These are phyloP conservation scores for Stipa capillata DNA, from an alignment of 176 grass and related monocot genomes.

Conservation along the genomic window DNA sequence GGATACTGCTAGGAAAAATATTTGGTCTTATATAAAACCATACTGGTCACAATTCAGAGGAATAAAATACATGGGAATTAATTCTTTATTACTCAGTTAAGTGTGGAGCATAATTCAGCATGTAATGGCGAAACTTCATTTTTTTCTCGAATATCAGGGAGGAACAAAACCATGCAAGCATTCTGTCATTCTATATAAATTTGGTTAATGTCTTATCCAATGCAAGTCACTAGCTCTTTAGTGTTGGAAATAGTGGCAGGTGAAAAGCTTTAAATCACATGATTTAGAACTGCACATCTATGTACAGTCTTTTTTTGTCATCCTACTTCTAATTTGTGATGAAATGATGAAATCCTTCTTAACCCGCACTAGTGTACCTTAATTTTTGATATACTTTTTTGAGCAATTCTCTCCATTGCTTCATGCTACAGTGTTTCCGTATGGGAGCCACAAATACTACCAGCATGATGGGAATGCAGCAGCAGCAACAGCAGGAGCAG, in stretches of 20 bases:
- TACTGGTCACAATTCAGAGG: background rate
- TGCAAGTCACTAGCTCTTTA: background rate
- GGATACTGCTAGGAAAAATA: background rate
- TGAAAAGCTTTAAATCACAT: background rate
- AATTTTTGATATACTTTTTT: no score
- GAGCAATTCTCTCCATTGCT: no score
- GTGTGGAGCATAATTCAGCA: background rate
- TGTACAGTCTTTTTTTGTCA: no score
- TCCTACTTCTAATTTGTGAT: background rate
- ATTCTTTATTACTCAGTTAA: background rate
- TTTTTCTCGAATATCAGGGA: background rate
- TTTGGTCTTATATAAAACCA: background rate
- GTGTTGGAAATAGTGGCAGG: background rate
- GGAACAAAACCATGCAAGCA: no score
- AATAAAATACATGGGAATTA: constrained; percentile 8
- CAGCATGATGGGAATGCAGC: no score
- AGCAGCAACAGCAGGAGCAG: no score
- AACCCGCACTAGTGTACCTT: background rate
- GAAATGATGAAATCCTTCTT: background rate
- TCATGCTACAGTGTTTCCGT: no score
- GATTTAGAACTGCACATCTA: background rate
- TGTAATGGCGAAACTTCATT: background rate
- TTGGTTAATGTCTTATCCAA: background rate
- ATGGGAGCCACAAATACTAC: no score
- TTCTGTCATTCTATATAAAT: background rate